Percentiles rank a stretch among this genome's conserved stretches.
These are phyloP conservation scores for Sparassis latifolia DNA, from an alignment of 1,284 basidiomycete genomes.

Conservation along the genomic window DNA sequence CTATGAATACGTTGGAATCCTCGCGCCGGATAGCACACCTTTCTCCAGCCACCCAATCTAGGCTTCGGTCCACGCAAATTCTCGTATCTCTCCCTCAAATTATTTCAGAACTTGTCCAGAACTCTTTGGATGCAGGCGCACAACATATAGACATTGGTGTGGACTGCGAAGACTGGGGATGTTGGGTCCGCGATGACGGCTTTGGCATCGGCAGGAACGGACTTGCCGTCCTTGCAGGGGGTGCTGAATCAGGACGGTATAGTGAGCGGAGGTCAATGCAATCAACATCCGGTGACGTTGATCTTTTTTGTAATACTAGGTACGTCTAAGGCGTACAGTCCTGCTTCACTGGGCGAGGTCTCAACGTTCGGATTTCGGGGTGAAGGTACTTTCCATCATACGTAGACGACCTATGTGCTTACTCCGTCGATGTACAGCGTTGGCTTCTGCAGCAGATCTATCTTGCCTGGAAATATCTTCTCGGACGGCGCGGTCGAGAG, in stretches of 20 bases:
- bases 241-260: slow-evolving; percentile 52
- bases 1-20: not conserved
- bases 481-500: slow-evolving; percentile 46
- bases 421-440: no score
- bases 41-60: slow-evolving; percentile 47
- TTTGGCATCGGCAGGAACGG: slow-evolving; percentile 60
- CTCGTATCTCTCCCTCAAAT: slow-evolving; percentile 76
- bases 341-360: slow-evolving; percentile 41
- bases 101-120: slow-evolving; percentile 80
- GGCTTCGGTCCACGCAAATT: slow-evolving; percentile 76
- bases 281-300: no score
- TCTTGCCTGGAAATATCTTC: slow-evolving; percentile 76
- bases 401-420: no score
- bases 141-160: slow-evolving; percentile 57
- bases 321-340: slow-evolving; percentile 65
- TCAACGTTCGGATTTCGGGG: slow-evolving; percentile 83
- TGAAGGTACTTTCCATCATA: slow-evolving; percentile 54
- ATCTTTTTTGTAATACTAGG: slow-evolving; percentile 29
- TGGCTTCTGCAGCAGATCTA: slow-evolving; percentile 77
- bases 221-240: slow-evolving; percentile 47
- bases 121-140: slow-evolving; percentile 71
- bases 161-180: slow-evolving; percentile 64
- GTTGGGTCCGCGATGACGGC: slow-evolving; percentile 83
- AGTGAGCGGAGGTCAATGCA: slow-evolving; percentile 36
- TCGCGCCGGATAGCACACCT: slow-evolving; percentile 30